These are phyloP conservation scores for Populus tomentosa DNA, from an alignment of 441 rosid species.

Conservation along the genomic window DNA sequence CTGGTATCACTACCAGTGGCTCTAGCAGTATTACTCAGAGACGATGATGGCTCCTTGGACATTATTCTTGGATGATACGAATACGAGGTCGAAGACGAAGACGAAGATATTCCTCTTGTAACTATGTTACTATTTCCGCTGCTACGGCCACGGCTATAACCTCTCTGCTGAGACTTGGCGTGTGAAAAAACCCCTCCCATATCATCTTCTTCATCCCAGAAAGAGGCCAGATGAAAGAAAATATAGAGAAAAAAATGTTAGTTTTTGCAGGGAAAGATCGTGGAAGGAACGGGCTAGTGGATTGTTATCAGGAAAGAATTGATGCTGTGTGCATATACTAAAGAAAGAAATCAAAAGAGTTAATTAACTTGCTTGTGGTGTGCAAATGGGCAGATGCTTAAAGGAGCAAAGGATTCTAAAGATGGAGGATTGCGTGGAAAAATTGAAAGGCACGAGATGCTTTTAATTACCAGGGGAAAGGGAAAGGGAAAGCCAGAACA, in stretches of 20 bases:
- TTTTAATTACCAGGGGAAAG: too few relatives aligned
- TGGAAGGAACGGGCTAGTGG: background rate
- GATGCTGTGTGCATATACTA: background rate
- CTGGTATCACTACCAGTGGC: background rate
- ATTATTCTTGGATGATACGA: background rate
- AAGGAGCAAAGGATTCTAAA: background rate
- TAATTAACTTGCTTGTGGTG: background rate
- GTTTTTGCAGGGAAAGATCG: background rate
- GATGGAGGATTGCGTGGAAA: background rate
- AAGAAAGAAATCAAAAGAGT: background rate
- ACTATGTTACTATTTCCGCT: background rate
- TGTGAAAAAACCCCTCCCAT: slow-evolving; percentile 11
- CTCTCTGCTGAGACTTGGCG: background rate
- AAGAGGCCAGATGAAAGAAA: background rate
- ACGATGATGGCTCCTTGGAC: background rate
- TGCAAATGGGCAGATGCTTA: background rate
- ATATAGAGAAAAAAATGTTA: background rate
- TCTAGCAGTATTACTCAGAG: background rate
- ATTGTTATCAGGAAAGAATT: background rate
- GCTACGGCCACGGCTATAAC: background rate
- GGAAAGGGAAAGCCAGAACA: background rate
- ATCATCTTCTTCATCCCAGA: slow-evolving; percentile 8
- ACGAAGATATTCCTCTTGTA: too few relatives aligned
- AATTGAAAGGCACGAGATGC: background rate
- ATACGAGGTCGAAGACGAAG: background rate